These are phyloP conservation scores for Endocarpon pusillum DNA, from an alignment of 495 filamentous ascomycete genomes.

Conservation along the genomic window DNA sequence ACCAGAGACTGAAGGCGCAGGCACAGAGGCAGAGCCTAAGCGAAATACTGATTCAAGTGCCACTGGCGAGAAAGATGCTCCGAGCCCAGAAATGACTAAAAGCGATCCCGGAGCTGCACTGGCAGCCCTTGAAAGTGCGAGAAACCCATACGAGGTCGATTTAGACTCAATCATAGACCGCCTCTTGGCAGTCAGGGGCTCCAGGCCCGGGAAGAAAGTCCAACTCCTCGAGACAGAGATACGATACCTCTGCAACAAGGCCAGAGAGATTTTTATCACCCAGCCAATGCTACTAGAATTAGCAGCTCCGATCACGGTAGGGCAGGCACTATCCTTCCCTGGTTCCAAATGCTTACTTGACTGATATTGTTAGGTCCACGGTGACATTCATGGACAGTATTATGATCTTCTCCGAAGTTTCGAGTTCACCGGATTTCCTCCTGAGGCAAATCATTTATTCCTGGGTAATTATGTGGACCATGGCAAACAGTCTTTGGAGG, in stretches of 20 bases:
- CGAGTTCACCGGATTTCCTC: conserved; percentile 97
- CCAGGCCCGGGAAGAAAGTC: conserved; percentile 94
- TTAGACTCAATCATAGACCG: conserved; percentile 98
- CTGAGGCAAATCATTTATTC: conserved; percentile 98
- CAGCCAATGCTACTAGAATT: conserved; percentile 96
- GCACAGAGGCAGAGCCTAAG: too few relatives aligned
- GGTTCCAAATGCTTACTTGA: conserved; percentile 4
- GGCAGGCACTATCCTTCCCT: conserved; percentile 5
- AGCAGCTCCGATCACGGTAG: conserved; percentile 96
- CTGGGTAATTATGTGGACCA: conserved; percentile 97
- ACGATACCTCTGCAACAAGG: conserved; percentile 94
- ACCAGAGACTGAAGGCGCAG: too few relatives aligned
- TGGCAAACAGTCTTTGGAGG: conserved; percentile 98
- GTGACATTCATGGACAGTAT: conserved; percentile 98
- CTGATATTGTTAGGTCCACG: conserved; percentile 57
- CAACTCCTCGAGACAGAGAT: conserved; percentile 95
- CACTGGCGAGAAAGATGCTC: too few relatives aligned
- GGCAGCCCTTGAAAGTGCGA: too few relatives aligned
- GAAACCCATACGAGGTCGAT: conserved; percentile 92
- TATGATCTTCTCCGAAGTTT: conserved; percentile 95
- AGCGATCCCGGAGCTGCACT: too few relatives aligned
- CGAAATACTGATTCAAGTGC: too few relatives aligned
- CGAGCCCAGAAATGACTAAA: too few relatives aligned
- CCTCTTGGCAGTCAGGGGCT: conserved; percentile 92
- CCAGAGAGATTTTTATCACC: conserved; percentile 97